phyloP scores from a whole-genome alignment of 192 early-diverging fungal genomes.

The Rhizophagus prolifer region DNA sequence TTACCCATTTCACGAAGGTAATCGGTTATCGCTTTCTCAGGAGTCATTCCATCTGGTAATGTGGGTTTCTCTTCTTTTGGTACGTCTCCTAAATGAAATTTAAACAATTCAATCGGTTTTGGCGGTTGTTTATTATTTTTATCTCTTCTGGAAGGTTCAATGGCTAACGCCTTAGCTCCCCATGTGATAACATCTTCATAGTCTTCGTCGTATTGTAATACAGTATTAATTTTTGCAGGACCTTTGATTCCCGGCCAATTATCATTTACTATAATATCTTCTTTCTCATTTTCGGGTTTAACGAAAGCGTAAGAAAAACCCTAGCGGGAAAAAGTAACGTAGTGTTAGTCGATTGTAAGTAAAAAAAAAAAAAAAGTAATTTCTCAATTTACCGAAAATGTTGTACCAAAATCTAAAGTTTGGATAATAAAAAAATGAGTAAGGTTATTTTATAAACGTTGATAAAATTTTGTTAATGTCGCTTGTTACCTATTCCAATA shows the following conservation, averaged over 20 bases:
- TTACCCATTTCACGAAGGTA: slow-evolving; percentile 22
- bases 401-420: slow-evolving; percentile 21
- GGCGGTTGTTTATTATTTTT: neutral
- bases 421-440: no score
- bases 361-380: neutral
- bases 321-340: neutral
- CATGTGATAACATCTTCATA: neutral
- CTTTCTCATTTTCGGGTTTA: neutral
- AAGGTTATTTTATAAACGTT: no score
- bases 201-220: slow-evolving; percentile 22
- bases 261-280: neutral
- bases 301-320: slow-evolving; percentile 8
- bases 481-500: no score
- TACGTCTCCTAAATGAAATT: slow-evolving; percentile 22
- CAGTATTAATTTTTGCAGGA: slow-evolving; percentile 3
- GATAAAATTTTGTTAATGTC: no score
- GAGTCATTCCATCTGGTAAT: neutral
- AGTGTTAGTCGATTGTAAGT: no score
- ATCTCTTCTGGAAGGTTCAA: neutral
- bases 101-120: slow-evolving; percentile 12
- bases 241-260: neutral
- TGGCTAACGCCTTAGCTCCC: slow-evolving; percentile 5
- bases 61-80: slow-evolving; percentile 6
- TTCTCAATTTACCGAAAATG: slow-evolving; percentile 4
- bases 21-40: slow-evolving; percentile 17